Evolutionary conservation across 2,329 filamentous ascomycete genomes (phyloP).

Genomic region (Aspergillus sp.): DNA sequence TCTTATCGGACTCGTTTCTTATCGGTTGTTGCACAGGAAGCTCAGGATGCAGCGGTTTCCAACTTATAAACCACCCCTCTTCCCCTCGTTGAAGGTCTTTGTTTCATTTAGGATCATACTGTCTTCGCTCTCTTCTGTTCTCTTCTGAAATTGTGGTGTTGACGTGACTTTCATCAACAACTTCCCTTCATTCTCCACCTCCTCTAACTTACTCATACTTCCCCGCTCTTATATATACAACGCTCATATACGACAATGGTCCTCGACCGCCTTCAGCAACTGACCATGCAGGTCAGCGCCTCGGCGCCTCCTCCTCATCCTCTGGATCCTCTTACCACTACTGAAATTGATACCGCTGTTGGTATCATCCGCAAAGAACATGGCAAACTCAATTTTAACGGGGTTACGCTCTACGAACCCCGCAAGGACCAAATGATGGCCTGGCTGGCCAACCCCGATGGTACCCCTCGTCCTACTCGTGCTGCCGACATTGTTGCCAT

Average conservation of each 20-base stretch:
- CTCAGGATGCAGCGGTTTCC: slow-evolving; percentile 1
- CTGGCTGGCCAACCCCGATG: slow-evolving; percentile 69
- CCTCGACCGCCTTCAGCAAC: slow-evolving; percentile 63
- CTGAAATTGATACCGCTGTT: slow-evolving; percentile 73
- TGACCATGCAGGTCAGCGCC: slow-evolving; percentile 62
- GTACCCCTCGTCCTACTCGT: slow-evolving; percentile 63
- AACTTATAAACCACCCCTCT: slow-evolving; percentile 9
- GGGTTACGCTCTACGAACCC: slow-evolving; percentile 80
- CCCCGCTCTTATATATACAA: neutral
- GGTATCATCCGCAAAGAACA: slow-evolving; percentile 68
- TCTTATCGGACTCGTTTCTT: slow-evolving; percentile 15
- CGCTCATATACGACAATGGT: slow-evolving; percentile 46
- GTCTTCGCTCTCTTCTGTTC: neutral
- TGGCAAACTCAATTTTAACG: slow-evolving; percentile 76
- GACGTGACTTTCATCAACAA: neutral
- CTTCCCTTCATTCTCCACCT: neutral
- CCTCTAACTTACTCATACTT: neutral
- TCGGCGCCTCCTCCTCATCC: slow-evolving; percentile 62
- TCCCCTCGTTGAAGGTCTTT: neutral
- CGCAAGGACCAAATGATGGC: slow-evolving; percentile 79
- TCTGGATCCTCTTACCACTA: slow-evolving; percentile 71
- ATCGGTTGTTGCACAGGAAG: slow-evolving; percentile 7
- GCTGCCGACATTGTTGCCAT: slow-evolving; percentile 83
- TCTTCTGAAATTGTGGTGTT: neutral
- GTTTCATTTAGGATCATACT: neutral